phyloP scores from a whole-genome alignment of 306 rosid species.

The Lathyrus sativus region DNA sequence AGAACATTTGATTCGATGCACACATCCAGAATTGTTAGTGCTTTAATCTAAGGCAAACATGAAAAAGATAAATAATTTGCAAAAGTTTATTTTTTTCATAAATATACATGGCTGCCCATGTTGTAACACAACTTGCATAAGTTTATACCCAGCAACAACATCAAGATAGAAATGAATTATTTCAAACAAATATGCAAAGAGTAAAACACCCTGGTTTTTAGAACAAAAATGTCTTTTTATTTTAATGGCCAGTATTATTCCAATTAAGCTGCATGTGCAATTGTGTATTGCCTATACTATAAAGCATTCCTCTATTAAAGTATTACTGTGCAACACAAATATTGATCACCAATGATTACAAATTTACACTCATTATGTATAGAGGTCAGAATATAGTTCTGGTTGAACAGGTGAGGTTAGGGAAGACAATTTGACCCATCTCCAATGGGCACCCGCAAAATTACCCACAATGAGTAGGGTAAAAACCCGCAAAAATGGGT shows the following conservation, averaged over 20 bases:
- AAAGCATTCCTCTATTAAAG: neutral
- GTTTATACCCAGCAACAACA: constrained; percentile 20
- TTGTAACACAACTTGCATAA: constrained; percentile 20
- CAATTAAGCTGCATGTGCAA: constrained; percentile 1
- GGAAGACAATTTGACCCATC: too few species aligned
- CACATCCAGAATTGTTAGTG: too few species aligned
- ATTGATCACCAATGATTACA: constrained; percentile 20
- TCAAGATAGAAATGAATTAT: constrained; percentile 24
- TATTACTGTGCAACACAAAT: constrained; percentile 1
- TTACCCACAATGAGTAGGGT: too few species aligned
- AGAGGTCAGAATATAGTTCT: neutral
- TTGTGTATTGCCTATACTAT: neutral
- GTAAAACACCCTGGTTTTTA: constrained; percentile 18
- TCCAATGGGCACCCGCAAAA: too few species aligned
- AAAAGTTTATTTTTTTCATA: neutral
- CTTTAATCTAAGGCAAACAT: neutral
- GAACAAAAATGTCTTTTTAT: constrained; percentile 17
- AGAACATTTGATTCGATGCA: constrained; percentile 3
- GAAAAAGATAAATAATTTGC: constrained; percentile 3
- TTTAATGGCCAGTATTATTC: neutral
- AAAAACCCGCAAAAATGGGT: too few species aligned
- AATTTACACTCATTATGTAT: constrained; percentile 19
- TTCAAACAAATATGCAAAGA: constrained; percentile 18
- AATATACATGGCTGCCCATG: neutral
- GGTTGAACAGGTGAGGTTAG: neutral